Evolutionary conservation across 2,329 filamentous ascomycete species (phyloP), one percentile per base, ranked within the genome.

Genomic region (Talaromyces sp.): DNA sequence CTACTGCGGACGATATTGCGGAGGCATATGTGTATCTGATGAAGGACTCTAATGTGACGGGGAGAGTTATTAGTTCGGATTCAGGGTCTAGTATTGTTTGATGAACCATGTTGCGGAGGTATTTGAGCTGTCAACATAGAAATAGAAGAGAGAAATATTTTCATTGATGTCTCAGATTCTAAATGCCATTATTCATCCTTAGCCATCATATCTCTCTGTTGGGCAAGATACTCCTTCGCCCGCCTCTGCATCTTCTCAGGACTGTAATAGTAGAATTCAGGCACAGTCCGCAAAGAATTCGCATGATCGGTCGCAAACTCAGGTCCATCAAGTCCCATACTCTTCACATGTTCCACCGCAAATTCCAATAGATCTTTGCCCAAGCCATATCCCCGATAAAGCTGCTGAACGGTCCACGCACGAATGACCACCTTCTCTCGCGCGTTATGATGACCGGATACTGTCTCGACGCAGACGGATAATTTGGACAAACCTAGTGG

Each of bases 261-360:
- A 14, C 16, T 24, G 6, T 9, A 8, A 43, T 53, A 49, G 4
- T 51, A 37, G 8, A 37, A 20, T 52, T 76, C 75, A 13, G 86
- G 85, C 47, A 91, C 70, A 3, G 90, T 69, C 69, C 82, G 81
- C 54, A 74, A 73, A 58, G 86, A 85, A 80, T 93, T 91, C 40
- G 89, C 90, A 77, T 96, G 91, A 59, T 89, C 84, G 47, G 80
- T 76, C 6, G 88, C 89, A 70, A 96, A 95, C 52, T 85, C 80
- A 2, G 83, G 84, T 30, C 84, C 85, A 53, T 82, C 82, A 37
- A 89, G 89, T n/a, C 52, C 87, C 87, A 65, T 82, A 83, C 70
- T 86, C 85, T 62, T 82, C 82, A 54, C 87, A 49, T 87, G 70
- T 51, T 80, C 80, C 2, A 92, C 85, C 1, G 88, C 90, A 62